Evolutionary conservation across 2,329 filamentous ascomycete genomes (phyloP).

Genomic region (Pestalotiopsis sp.): DNA sequence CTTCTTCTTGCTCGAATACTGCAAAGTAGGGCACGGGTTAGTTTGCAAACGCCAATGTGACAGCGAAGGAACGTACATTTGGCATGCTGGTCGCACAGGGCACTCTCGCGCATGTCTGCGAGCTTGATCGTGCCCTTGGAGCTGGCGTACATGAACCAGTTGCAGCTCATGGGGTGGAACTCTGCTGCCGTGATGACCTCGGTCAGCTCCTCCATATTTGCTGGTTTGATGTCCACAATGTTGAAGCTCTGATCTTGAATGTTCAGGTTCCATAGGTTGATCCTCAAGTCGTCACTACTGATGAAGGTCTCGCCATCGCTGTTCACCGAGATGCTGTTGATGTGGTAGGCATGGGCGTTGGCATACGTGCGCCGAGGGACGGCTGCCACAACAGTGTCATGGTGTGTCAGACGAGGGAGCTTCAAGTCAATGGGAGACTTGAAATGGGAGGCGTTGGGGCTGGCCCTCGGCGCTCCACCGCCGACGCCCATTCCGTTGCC

Average conservation of each 20-base stretch:
- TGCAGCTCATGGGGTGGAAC: conserved; percentile 96
- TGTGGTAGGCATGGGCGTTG: conserved; percentile 98
- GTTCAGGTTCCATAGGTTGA: conserved; percentile 99
- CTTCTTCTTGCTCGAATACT: conserved; percentile 99
- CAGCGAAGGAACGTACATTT: conserved; percentile 69
- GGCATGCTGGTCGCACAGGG: conserved; percentile 91
- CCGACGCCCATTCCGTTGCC: conserved; percentile 67
- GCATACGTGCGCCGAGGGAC: conserved; percentile 96
- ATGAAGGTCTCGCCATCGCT: conserved; percentile 99
- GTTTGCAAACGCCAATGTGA: not conserved
- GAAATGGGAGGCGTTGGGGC: conserved; percentile 71
- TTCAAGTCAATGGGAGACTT: conserved; percentile 82
- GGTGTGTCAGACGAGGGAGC: conserved; percentile 93
- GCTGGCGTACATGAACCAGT: conserved; percentile 99
- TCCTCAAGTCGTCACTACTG: conserved; percentile 94
- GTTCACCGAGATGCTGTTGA: conserved; percentile 99
- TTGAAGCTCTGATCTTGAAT: conserved; percentile 99
- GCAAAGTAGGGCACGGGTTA: conserved; percentile 16
- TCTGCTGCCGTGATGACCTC: conserved; percentile 98
- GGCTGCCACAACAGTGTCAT: conserved; percentile 96
- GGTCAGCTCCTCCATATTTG: conserved; percentile 99
- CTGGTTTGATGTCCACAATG: conserved; percentile 99
- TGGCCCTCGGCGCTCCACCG: conserved; percentile 75
- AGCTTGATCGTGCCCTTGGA: conserved; percentile 99
- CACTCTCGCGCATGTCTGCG: conserved; percentile 97